Conservation (phyloP, 140 eudicot species). For the Erigeron philadelphicus region DNA sequence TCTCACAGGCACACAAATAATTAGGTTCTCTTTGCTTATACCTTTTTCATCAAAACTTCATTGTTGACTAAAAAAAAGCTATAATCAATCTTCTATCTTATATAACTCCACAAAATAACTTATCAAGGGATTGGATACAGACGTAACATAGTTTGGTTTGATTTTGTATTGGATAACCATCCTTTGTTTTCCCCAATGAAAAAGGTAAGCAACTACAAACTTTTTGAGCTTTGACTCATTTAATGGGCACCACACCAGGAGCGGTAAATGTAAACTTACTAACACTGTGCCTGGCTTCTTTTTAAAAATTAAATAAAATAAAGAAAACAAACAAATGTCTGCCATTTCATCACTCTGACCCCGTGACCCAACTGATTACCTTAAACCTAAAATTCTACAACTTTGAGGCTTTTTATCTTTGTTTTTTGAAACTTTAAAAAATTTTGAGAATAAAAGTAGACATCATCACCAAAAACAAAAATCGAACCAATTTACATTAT, state of each 20-base stretch:
- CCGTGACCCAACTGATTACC: not conserved
- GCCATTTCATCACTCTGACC: not conserved
- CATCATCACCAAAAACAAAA: too few species aligned
- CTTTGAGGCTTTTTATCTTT: too few species aligned
- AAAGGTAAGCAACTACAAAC: not conserved
- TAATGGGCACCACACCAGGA: not conserved
- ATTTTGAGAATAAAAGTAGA: too few species aligned
- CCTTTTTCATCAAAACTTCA: not conserved
- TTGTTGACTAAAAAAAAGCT: not conserved
- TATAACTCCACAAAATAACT: constrained; percentile 3
- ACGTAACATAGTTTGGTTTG: not conserved
- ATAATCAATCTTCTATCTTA: not conserved
- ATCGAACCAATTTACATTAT: too few species aligned
- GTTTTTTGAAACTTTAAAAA: too few species aligned
- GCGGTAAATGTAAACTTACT: not conserved
- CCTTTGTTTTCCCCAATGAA: not conserved
- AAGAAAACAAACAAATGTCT: not conserved
- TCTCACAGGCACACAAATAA: constrained; percentile 24
- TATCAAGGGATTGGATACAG: not conserved
- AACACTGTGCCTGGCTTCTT: not conserved
- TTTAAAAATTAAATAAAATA: too few species aligned
- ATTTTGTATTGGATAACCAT: not conserved
- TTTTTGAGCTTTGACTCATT: not conserved
- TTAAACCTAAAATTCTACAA: not conserved
- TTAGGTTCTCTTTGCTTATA: constrained; percentile 4